Conservation (phyloP, 2,329 filamentous ascomycete species). For the Xylariaceae sp. region DNA sequence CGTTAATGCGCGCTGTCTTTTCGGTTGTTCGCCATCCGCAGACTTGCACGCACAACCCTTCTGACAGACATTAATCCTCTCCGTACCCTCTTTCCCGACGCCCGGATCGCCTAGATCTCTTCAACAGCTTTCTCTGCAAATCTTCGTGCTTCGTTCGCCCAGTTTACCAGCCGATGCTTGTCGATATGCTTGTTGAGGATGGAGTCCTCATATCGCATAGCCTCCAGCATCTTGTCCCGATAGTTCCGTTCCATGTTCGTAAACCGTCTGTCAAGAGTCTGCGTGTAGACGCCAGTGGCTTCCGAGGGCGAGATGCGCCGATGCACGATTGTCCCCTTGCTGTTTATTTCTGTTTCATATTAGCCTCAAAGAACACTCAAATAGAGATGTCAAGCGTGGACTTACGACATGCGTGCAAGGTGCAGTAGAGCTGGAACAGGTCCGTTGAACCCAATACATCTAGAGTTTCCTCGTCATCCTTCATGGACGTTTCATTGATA, state of each 20-base stretch:
- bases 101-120: conserved; percentile 25
- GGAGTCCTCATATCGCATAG: conserved; percentile 68
- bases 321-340: conserved; percentile 40
- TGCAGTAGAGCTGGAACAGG: conserved; percentile 61
- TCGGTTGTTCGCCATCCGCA: conserved; percentile 21
- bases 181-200: conserved; percentile 60
- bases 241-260: conserved; percentile 56
- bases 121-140: conserved; percentile 30
- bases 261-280: conserved; percentile 58
- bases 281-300: conserved; percentile 54
- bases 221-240: conserved; percentile 61
- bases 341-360: conserved; percentile 33
- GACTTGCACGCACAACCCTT: conserved; percentile 14
- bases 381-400: conserved; percentile 26
- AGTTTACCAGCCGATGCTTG: conserved; percentile 63
- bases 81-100: conserved; percentile 17
- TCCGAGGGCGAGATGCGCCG: conserved; percentile 48
- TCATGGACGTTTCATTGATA: conserved; percentile 71
- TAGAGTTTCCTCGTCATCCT: conserved; percentile 64
- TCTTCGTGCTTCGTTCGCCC: conserved; percentile 42
- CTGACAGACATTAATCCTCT: background rate
- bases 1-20: conserved; percentile 26
- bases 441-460: conserved; percentile 59
- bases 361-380: conserved; percentile 1
- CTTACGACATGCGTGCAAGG: conserved; percentile 62